These are phyloP conservation scores for Penicillium paxilli DNA, from an alignment of 495 filamentous ascomycete species.

Conservation along the genomic window DNA sequence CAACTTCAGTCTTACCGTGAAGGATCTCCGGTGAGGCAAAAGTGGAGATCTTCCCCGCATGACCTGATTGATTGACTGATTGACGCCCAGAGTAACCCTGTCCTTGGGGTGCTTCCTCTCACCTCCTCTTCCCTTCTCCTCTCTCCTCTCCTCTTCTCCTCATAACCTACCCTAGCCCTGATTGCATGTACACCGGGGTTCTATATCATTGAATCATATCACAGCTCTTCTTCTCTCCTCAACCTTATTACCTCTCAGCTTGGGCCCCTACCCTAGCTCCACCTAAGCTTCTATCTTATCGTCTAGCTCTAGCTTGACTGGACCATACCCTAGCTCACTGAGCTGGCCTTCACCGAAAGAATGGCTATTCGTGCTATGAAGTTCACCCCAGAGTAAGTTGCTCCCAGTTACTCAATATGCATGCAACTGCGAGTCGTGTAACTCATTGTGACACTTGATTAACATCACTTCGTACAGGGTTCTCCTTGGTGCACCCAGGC, in stretches of 20 bases:
- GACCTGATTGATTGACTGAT: no score
- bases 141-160: neutral
- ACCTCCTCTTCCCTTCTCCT: neutral
- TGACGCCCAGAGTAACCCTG: no score
- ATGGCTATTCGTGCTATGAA: conserved; percentile 70
- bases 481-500: conserved; percentile 80
- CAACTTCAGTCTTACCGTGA: neutral
- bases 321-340: no score
- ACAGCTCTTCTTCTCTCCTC: neutral
- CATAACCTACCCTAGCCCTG: neutral
- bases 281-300: conserved; percentile 13
- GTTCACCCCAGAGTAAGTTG: conserved; percentile 67
- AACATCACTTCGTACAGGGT: conserved; percentile 42
- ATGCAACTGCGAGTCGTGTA: no score
- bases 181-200: no score
- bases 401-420: no score
- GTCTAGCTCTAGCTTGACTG: conserved; percentile 1
- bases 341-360: conserved; percentile 14
- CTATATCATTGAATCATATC: neutral
- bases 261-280: conserved; percentile 5
- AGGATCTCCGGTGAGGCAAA: neutral
- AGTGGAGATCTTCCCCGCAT: conserved; percentile 12
- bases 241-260: neutral
- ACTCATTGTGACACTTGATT: conserved; percentile 12
- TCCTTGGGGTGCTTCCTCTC: conserved; percentile 2